Evolutionary conservation across 2,329 filamentous ascomycete species (phyloP).

Genomic region (Colletotrichum tanaceti): DNA sequence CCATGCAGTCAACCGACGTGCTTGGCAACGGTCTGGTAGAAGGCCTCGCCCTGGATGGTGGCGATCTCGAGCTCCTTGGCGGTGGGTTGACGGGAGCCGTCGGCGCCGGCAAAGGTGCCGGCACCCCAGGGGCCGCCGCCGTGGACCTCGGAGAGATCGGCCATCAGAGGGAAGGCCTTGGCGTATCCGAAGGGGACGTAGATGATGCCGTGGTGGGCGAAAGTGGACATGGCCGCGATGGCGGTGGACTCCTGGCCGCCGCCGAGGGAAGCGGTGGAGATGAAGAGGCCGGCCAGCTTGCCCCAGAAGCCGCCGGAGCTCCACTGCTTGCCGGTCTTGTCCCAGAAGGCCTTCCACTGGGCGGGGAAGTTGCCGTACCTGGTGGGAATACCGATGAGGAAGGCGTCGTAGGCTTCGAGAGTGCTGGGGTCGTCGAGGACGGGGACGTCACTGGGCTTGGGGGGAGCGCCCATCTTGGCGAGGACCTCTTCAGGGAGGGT

Average conservation of each 20-base stretch:
- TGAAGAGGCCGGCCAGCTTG: slow-evolving; percentile 92
- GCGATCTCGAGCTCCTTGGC: slow-evolving; percentile 83
- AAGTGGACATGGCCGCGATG: slow-evolving; percentile 83
- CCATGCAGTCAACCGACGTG: slow-evolving; percentile 83
- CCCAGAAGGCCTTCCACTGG: slow-evolving; percentile 96
- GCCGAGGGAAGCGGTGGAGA: slow-evolving; percentile 85
- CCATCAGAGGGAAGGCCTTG: slow-evolving; percentile 76
- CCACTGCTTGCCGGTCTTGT: slow-evolving; percentile 91
- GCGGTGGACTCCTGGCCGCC: slow-evolving; percentile 95
- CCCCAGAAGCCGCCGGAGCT: slow-evolving; percentile 78
- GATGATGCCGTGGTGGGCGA: slow-evolving; percentile 93
- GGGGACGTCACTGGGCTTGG: slow-evolving; percentile 76
- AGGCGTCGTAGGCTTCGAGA: slow-evolving; percentile 81
- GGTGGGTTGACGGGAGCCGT: slow-evolving; percentile 86
- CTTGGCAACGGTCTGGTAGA: slow-evolving; percentile 83
- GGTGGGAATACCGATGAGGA: slow-evolving; percentile 95
- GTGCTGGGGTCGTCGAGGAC: slow-evolving; percentile 67
- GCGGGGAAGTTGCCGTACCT: slow-evolving; percentile 97
- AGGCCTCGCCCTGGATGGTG: slow-evolving; percentile 82
- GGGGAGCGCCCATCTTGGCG: slow-evolving; percentile 88
- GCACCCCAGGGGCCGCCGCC: slow-evolving; percentile 94
- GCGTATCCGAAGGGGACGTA: slow-evolving; percentile 96
- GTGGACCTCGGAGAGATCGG: slow-evolving; percentile 81
- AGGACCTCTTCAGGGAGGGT: slow-evolving; percentile 88
- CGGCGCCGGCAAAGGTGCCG: slow-evolving; percentile 83